These are phyloP conservation scores for Claviceps arundinis DNA, from an alignment of 2,329 filamentous ascomycete genomes.

Conservation along the genomic window DNA sequence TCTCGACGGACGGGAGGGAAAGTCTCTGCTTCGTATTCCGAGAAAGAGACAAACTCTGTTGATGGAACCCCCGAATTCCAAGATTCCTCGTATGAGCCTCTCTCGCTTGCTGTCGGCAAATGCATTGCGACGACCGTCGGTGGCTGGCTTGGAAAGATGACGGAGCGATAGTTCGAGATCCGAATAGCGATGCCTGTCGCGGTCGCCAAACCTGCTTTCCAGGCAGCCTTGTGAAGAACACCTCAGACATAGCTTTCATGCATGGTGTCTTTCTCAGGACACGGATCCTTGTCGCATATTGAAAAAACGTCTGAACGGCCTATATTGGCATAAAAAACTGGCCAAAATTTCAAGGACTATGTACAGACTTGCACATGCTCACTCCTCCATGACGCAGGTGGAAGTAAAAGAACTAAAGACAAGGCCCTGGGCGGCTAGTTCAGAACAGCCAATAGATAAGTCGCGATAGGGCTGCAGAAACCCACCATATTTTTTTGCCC, in stretches of 20 bases:
- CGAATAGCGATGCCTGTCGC: conserved; percentile 10
- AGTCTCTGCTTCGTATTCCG: not conserved
- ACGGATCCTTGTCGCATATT: not conserved
- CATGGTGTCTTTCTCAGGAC: conserved; percentile 20
- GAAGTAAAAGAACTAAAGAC: conserved; percentile 2
- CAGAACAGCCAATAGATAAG: conserved; percentile 24
- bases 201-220: conserved; percentile 21
- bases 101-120: not conserved
- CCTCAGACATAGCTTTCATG: conserved; percentile 28
- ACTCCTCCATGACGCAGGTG: conserved; percentile 25
- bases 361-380: not conserved
- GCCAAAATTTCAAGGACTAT: not conserved
- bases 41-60: not conserved
- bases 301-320: not conserved
- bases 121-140: conserved; percentile 2
- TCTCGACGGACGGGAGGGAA: not conserved
- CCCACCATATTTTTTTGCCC: conserved; percentile 25
- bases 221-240: conserved; percentile 22
- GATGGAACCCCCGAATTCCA: too few relatives aligned
- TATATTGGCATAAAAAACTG: not conserved
- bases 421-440: not conserved
- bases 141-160: not conserved
- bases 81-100: not conserved
- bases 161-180: conserved; percentile 1
- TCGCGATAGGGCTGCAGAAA: conserved; percentile 19